Evolutionary conservation across 2,329 filamentous ascomycete species (phyloP), one percentile per base, ranked within the genome.

Genomic region (Cladosporium sp.): DNA sequence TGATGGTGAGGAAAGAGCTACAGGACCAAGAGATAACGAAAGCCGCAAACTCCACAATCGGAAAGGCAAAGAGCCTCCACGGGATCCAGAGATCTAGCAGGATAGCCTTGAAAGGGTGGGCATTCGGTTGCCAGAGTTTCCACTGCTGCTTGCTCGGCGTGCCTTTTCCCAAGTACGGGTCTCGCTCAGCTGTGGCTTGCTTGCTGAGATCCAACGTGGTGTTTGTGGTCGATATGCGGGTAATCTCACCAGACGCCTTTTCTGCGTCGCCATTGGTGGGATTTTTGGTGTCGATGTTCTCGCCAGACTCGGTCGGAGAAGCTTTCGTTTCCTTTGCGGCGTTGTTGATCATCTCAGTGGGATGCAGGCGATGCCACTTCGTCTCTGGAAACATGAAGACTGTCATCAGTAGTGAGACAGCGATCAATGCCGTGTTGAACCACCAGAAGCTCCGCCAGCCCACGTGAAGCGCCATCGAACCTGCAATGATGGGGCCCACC

Each of bases 391-490:
- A 84, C 58, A 79, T 69, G 59, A 83, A 79, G 22, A 83, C 62
- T 29, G 77, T 70, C 59, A 79, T 68, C 4, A 82, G 25, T 18
- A 78, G 65, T 0, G 74, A 73, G 3, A 78, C 58, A 1, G 67
- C 75, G 2, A 81, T 64, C 1, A 84, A 43, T 1, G 62, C 82
- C 2, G 79, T 76, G 55, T 84, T 83, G 54, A 85, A 69, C 81
- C 81, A 85, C 78, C 80, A 85, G 62, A 85, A 85, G 58, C 69
- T 80, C 20, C 79, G 70, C 77, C 79, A 83, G 41, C 80, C 80
- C 3, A 76, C 62, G 30, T 78, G 72, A 38, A 77, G 68, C 1
- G 79, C 74, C 80, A 85, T 85, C 0, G 77, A 67, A 1, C 82
- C 82, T 1, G 78, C 70, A 41, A 83, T 72, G 51, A 83, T 83